Evolutionary conservation across 352 stramenopile genomes (phyloP), one percentile per base, ranked within the genome.

Genomic region (Detonula confervacea): DNA sequence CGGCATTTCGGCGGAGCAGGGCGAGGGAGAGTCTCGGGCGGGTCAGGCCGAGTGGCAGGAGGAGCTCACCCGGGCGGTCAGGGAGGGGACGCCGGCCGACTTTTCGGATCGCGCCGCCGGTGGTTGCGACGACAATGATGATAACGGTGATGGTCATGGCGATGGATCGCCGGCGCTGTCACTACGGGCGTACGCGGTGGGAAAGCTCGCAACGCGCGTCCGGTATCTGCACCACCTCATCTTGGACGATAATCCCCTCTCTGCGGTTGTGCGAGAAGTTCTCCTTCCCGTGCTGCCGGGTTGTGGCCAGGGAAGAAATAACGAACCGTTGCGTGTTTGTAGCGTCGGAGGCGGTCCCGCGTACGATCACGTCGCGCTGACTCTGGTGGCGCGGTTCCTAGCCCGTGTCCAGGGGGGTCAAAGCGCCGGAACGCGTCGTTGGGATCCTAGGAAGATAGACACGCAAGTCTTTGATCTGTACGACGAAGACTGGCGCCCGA

Each of bases 391-490:
- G 1, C 59, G 51, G n/a, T 71, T 71, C 49, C 16, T 71, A 8
- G 27, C 33, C 49, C n/a, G 51, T 20, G 35, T 51, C 20, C 62
- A 71, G 20, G 44, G 44, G 9, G 11, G 33, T 6, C 49, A 29
- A 6, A 61, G 5, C 12, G 18, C n/a, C 2, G 20, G 59, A 25
- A 14, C 16, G 16, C 5, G n/a, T 6, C n/a, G n/a, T n/a, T n/a
- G n/a, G n/a, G n/a, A n/a, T n/a, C n/a, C n/a, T n/a, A 33, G 49
- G 29, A 20, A 11, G 12, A 61, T 71, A 3, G 47, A 20, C 8
- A 71, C 62, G 18, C 12, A 51, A 46, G 47, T 71, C 20, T 71
- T 30, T 61, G 62, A 71, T 71, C 30, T 71, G 24, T 71, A 47
- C 24, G 49, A 61, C 9, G 12, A 71, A 35, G 62, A 71, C 24